These are phyloP conservation scores for barley (Hordeum vulgare) DNA, from an alignment of 176 grass and related monocot genomes.

Conservation along the genomic window DNA sequence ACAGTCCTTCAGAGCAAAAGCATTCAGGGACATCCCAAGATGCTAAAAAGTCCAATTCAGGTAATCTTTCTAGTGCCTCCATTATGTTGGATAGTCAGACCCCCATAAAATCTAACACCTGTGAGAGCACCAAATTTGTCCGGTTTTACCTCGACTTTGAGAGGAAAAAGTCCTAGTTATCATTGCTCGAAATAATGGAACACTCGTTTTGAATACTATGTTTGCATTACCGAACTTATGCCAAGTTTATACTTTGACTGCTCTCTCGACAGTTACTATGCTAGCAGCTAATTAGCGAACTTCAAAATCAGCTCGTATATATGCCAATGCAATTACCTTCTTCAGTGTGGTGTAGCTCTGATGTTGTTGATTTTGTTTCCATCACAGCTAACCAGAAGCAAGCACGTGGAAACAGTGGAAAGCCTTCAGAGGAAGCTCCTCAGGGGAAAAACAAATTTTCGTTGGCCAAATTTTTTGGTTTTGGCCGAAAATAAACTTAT, in stretches of 20 bases:
- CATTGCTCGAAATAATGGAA: neutral
- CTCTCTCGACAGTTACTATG: neutral
- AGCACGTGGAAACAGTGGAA: constrained; percentile 6
- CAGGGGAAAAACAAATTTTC: constrained; percentile 46
- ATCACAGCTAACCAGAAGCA: constrained; percentile 34
- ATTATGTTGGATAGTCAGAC: constrained; percentile 13
- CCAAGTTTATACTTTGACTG: neutral
- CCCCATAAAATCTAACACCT: neutral
- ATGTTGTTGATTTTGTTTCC: constrained; percentile 3
- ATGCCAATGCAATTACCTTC: neutral
- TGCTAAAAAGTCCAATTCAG: constrained; percentile 34
- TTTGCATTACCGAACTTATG: neutral
- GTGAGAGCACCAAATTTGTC: neutral
- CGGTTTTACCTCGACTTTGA: neutral
- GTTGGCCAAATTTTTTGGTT: constrained; percentile 63
- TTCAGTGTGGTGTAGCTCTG: neutral
- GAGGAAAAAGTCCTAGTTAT: neutral
- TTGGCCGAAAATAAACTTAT: constrained; percentile 18
- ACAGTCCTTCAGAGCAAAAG: constrained; percentile 34
- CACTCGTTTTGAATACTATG: neutral
- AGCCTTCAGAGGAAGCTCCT: constrained; percentile 36
- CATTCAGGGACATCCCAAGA: constrained; percentile 36
- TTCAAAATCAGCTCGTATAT: neutral
- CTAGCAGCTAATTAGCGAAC: neutral
- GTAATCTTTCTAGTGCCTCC: constrained; percentile 24